phyloP scores from a whole-genome alignment of 164 flowering plant species.

The Aristolochia fimbriata region DNA sequence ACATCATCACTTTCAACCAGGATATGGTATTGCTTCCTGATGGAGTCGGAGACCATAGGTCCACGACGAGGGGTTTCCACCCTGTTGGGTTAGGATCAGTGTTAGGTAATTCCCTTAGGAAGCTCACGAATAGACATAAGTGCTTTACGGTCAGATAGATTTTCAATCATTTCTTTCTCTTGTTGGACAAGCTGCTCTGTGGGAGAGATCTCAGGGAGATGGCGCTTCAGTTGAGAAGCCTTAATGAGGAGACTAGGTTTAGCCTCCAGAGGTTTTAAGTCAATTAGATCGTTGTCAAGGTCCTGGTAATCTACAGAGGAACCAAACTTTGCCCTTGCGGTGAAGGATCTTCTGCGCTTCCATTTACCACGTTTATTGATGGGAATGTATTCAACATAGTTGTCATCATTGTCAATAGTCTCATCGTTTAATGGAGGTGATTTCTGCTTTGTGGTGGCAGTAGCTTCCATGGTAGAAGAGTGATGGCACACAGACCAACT shows the following conservation, averaged over 20 bases:
- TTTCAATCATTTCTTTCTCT: constrained; percentile 92
- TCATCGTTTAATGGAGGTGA: too few species aligned
- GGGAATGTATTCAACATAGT: constrained; percentile 69
- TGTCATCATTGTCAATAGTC: constrained; percentile 46
- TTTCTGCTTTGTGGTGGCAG: too few species aligned
- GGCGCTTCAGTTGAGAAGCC: constrained; percentile 77
- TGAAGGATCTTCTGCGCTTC: constrained; percentile 72
- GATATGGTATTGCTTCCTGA: constrained; percentile 85
- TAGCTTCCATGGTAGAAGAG: too few species aligned
- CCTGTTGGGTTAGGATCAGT: constrained; percentile 76
- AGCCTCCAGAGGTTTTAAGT: constrained; percentile 37
- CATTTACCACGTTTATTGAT: constrained; percentile 67
- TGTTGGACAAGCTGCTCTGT: constrained; percentile 67
- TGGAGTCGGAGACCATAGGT: constrained; percentile 32
- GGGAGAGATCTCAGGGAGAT: constrained; percentile 65
- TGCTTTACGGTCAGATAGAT: constrained; percentile 68
- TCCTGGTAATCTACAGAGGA: not conserved
- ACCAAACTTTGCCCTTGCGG: constrained; percentile 34
- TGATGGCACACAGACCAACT: too few species aligned
- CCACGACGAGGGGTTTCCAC: constrained; percentile 84
- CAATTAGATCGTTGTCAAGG: constrained; percentile 44
- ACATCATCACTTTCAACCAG: constrained; percentile 79
- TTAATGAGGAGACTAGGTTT: constrained; percentile 79
- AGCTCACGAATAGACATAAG: constrained; percentile 84
- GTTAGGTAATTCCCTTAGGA: constrained; percentile 86